phyloP scores from a whole-genome alignment of 139 green algal species.

The Chlamydomonas schloesseri region DNA sequence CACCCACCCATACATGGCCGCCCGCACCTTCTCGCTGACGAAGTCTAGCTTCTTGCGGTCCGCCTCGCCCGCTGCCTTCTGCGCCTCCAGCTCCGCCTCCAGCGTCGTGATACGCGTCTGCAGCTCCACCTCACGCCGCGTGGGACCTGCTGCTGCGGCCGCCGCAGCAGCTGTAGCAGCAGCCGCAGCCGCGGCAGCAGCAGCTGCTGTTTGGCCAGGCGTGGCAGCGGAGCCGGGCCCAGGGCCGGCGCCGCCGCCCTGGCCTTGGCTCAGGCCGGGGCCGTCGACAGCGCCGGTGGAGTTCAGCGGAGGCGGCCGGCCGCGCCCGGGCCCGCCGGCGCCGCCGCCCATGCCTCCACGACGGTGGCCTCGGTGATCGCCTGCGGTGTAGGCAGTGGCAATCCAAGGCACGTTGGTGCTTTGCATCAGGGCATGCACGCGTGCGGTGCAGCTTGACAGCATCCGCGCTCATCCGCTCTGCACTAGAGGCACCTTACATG shows the following conservation, averaged over 20 bases:
- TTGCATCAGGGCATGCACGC: no score
- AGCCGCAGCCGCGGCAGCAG: neutral
- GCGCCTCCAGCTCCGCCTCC: slow-evolving; percentile 16
- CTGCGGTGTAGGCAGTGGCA: neutral
- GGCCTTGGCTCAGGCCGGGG: no score
- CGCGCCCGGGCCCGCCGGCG: no score
- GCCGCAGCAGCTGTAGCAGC: neutral
- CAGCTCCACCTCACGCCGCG: slow-evolving; percentile 1
- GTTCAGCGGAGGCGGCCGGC: no score
- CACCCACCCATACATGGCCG: no score
- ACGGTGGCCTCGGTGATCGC: neutral
- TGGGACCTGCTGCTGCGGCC: neutral
- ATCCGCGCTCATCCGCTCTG: no score
- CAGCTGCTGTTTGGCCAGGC: neutral
- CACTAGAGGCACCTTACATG: no score
- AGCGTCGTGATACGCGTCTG: neutral
- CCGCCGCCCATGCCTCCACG: neutral
- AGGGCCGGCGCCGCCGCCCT: no score
- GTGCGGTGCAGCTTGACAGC: no score
- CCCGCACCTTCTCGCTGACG: slow-evolving; percentile 28
- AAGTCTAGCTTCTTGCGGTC: slow-evolving; percentile 37
- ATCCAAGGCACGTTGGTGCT: no score
- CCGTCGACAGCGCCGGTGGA: no score
- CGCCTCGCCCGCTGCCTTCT: slow-evolving; percentile 15
- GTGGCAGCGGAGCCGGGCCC: no score